Conservation (phyloP, 805 yeast species). For the Ogataea trehaloabstinens region DNA sequence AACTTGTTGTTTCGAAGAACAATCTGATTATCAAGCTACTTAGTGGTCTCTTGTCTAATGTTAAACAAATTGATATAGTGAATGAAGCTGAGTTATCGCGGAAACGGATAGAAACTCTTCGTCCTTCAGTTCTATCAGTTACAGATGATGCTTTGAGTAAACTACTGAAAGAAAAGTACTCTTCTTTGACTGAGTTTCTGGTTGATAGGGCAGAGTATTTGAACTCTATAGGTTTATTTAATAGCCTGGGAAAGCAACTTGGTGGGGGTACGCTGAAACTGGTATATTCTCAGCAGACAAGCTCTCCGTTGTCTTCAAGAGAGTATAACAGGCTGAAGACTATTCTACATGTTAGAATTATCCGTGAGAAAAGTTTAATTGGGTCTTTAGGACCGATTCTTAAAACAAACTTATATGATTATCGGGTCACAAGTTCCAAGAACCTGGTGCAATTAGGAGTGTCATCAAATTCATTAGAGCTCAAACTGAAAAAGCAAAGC, state of each 20-base stretch:
- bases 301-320: constrained; percentile 14
- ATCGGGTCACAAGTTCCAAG: constrained; percentile 41
- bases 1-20: constrained; percentile 16
- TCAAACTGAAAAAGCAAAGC: constrained; percentile 43
- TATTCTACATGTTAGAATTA: constrained; percentile 46
- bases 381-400: constrained; percentile 58
- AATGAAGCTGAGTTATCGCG: constrained; percentile 18
- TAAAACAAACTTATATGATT: constrained; percentile 60
- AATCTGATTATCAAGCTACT: constrained; percentile 37
- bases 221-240: constrained; percentile 50
- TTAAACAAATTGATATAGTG: constrained; percentile 25
- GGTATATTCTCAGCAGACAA: constrained; percentile 34
- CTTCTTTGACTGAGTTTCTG: constrained; percentile 25
- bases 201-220: constrained; percentile 39
- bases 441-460: constrained; percentile 47
- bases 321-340: constrained; percentile 42
- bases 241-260: constrained; percentile 28
- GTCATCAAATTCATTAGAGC: constrained; percentile 56
- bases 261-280: constrained; percentile 36
- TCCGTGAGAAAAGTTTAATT: constrained; percentile 46
- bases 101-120: constrained; percentile 6
- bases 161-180: constrained; percentile 19
- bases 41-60: constrained; percentile 37
- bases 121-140: constrained; percentile 34
- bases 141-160: constrained; percentile 24